Evolutionary conservation across 768 basidiomycete genomes (phyloP), one percentile per base, ranked within the genome.

Genomic region (Inosperma sp.): DNA sequence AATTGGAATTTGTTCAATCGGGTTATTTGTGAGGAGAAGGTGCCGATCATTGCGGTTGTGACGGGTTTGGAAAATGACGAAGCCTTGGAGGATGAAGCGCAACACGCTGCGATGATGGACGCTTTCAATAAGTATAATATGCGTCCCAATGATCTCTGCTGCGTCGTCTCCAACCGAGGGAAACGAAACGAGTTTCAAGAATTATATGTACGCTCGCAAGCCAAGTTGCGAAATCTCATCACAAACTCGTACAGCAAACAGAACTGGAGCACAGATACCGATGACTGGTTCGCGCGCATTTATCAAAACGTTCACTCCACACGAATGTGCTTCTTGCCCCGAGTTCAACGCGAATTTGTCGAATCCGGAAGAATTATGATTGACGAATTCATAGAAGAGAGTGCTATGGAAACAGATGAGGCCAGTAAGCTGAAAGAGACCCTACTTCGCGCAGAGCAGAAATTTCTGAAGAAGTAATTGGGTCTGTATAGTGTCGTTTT

Each of bases 301-400:
- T 43, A 43, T 27, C 25, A 27, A 27, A 43, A 43, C 21, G 41
- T 43, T 5, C 19, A 43, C 41, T 26, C 6, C 25, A 43, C 41
- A 5, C 9, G 25, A 27, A 10, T 43, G 41, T 43, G 41, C 3
- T 43, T 17, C 25, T 9, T 26, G 7, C 40, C 40, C 25, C n/a
- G 19, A 16, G 23, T 42, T 16, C 40, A 42, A 42, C 25, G 23
- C 3, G n/a, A 42, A 26, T 42, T 42, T 7, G 25, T 42, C 17
- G 23, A n/a, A 22, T 14, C 13, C 12, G 23, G 23, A n/a, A 17
- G 14, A 17, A 42, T 25, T 16, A 26, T 42, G 40, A 26, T 42
- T 26, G 40, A 42, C 40, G 23, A 42, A 17, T 42, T 42, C 17
- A 42, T 42, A 14, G 27, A 42, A 26, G 40, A 42, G 40, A 42